A percentile compares a stretch with the other conserved stretches of the same genome.
phyloP scores from a whole-genome alignment of 2,329 filamentous ascomycete genomes.

The Stachybotrys chlorohalonatus region DNA sequence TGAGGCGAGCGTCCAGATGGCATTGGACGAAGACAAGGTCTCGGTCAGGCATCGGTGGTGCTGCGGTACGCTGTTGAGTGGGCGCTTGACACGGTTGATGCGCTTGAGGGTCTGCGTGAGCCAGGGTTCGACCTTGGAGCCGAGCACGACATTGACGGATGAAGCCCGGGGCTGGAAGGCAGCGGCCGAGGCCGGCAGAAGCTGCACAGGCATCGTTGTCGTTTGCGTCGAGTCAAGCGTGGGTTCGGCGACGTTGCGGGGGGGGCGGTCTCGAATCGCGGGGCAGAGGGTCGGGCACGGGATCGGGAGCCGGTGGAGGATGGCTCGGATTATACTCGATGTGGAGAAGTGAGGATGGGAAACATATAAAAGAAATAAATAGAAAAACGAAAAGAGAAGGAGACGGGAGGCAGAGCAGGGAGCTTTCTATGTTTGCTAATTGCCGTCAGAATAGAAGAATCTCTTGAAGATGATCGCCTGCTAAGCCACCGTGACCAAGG shows the following conservation, averaged over 20 bases:
- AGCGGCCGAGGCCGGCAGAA: constrained; percentile 89
- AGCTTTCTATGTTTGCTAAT: constrained; percentile 2
- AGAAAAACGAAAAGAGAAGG: constrained; percentile 35
- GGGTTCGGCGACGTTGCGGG: not conserved
- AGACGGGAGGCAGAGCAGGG: constrained; percentile 44
- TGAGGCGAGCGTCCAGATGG: constrained; percentile 90
- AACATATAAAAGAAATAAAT: constrained; percentile 24
- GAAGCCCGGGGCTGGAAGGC: constrained; percentile 88
- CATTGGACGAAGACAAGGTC: constrained; percentile 78
- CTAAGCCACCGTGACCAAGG: constrained; percentile 46
- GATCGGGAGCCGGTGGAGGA: constrained; percentile 6
- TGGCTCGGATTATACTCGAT: not conserved
- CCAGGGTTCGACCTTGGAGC: constrained; percentile 90
- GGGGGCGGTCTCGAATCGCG: constrained; percentile 7
- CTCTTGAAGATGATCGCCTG: constrained; percentile 39
- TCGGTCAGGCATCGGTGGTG: constrained; percentile 94
- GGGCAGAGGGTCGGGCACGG: constrained; percentile 2
- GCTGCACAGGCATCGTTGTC: constrained; percentile 73
- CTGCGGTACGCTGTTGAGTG: constrained; percentile 92
- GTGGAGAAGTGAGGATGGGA: constrained; percentile 4
- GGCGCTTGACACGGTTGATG: constrained; percentile 93
- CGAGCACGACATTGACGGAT: constrained; percentile 89
- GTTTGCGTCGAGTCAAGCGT: constrained; percentile 2
- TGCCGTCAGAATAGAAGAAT: constrained; percentile 3
- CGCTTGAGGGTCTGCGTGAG: constrained; percentile 93